Percentiles rank a stretch among this genome's conserved stretches.
Evolutionary conservation across 345 rosid species (phyloP).

Genomic region (Schrenkiella parvula): DNA sequence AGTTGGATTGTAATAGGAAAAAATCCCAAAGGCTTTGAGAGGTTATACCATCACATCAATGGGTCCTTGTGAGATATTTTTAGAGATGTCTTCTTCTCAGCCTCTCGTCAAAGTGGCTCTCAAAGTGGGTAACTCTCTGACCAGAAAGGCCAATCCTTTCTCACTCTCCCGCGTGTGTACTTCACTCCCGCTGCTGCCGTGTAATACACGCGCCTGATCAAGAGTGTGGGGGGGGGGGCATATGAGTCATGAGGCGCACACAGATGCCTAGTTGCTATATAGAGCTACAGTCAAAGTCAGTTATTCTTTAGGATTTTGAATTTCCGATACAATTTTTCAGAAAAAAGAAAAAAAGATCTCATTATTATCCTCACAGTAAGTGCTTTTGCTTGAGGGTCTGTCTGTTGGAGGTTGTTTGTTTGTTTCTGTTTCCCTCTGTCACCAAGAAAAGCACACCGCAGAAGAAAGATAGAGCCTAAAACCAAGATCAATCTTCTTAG

Average conservation of each 20-base stretch:
- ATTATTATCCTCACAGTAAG: constrained; percentile 34
- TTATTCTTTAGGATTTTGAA: constrained; percentile 30
- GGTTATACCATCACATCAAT: constrained; percentile 20
- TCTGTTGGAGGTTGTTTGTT: constrained; percentile 32
- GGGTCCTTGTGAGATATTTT: constrained; percentile 31
- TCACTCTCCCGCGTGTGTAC: constrained; percentile 18
- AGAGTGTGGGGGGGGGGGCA: constrained; percentile 20
- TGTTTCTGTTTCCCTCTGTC: constrained; percentile 22
- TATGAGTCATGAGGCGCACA: constrained; percentile 9
- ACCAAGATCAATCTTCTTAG: background rate
- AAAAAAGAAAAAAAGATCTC: background rate
- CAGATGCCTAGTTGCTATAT: constrained; percentile 33
- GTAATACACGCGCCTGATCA: constrained; percentile 22
- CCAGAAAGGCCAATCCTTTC: constrained; percentile 13
- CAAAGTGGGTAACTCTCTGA: constrained; percentile 21
- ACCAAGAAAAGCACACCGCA: constrained; percentile 7
- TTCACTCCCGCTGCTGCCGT: background rate
- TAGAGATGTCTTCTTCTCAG: constrained; percentile 14
- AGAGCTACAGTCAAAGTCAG: constrained; percentile 36
- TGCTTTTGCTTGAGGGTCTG: constrained; percentile 30
- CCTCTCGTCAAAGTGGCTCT: constrained; percentile 26
- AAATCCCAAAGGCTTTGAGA: background rate
- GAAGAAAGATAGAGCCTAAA: constrained; percentile 15
- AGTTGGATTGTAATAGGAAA: constrained; percentile 13
- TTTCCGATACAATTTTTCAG: constrained; percentile 13